Evolutionary conservation across 345 rosid species (phyloP), one percentile per base, ranked within the genome.

Genomic region (Aethionema arabicum): DNA sequence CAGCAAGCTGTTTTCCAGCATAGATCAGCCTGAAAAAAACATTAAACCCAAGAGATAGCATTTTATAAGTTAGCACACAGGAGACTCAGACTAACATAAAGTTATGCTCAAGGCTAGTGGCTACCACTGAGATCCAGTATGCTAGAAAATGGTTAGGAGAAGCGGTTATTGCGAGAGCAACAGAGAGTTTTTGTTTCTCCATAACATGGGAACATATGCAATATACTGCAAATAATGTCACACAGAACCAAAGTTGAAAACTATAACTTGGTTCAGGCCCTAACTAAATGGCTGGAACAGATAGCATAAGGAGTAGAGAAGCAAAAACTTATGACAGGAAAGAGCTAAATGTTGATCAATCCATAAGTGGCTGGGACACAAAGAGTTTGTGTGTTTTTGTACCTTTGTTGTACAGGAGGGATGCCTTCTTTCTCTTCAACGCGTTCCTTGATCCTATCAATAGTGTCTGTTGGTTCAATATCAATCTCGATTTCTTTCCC

Each of bases 341-440:
- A 52, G 41, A 16, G 31, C 5, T 53, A 14, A 8, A 21, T 36
- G 59, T 54, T 36, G 13, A 8, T 37, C 32, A 42, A 56, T 56
- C 27, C 15, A 58, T 14, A 59, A 16, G 33, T 4, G 3, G 14
- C 8, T 0, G 2, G 6, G 13, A 54, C 6, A n/a, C 40, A 15
- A 40, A 12, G 1, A 8, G 35, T 21, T 21, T 21, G 39, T 61
- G 11, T 30, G n/a, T 7, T n/a, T n/a, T 29, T 7, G 2, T 36
- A 84, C 97, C 99, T 85, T 69, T 93, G 99, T 73, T 93, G 99
- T 38, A 90, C 95, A 3, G 95, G 99, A 59, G 99, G 99, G 66
- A 93, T 93, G 62, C 99, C 99, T 77, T 89, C 96, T 73, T 89
- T 87, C 81, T 92, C 97, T 76, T 92, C 97, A 7, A 89, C 97